A percentile compares a stretch with the other conserved stretches of the same genome.
These are phyloP conservation scores for Tilletia setariae DNA, from an alignment of 1,284 basidiomycete species.

Conservation along the genomic window DNA sequence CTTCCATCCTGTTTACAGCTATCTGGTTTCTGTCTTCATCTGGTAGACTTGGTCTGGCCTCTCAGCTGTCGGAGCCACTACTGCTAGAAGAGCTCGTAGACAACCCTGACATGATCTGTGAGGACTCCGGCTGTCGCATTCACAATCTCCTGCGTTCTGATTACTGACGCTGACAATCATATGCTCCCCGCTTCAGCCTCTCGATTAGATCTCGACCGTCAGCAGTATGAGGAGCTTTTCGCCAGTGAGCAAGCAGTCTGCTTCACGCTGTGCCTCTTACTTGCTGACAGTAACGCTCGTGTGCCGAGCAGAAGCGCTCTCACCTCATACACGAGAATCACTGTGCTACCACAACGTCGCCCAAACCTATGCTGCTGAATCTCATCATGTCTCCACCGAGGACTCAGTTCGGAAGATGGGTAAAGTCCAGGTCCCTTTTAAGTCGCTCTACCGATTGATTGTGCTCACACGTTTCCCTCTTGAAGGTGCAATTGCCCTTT, in stretches of 20 bases:
- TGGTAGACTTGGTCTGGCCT: no score
- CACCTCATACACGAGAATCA: background rate
- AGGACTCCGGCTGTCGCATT: no score
- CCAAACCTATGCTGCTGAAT: background rate
- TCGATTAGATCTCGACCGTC: no score
- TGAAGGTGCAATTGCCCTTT: constrained; percentile 2
- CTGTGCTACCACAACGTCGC: background rate
- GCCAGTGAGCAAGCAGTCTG: background rate
- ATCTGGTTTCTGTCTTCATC: no score
- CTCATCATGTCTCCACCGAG: constrained; percentile 8
- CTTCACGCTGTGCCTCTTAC: background rate
- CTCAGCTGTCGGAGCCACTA: no score
- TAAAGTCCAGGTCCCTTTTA: background rate
- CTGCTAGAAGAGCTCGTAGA: no score
- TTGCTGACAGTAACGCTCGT: no score
- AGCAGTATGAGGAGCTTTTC: background rate
- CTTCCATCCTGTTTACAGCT: no score
- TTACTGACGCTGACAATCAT: no score
- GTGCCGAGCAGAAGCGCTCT: background rate
- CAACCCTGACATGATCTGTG: no score
- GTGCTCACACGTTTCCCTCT: background rate
- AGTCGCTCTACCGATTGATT: background rate
- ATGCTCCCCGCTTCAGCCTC: no score
- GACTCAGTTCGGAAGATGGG: background rate
- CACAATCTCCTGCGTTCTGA: no score